Percentiles rank a stretch among this genome's conserved stretches.
Conservation (phyloP, 1,284 basidiomycete genomes). For the Cryptococcus floricola region DNA sequence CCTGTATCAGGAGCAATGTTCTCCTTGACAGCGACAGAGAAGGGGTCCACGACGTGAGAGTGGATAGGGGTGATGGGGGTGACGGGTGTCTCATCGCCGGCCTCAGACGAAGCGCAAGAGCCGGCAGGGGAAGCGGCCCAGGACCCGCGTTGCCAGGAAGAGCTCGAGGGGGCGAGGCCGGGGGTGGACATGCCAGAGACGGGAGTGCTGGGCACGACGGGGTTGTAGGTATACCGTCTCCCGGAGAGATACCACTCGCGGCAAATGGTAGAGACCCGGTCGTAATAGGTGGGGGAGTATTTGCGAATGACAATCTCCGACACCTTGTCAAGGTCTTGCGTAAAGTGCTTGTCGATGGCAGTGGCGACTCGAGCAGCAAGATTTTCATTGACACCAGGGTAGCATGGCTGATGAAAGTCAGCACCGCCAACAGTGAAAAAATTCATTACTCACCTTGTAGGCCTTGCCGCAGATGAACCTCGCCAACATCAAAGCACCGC, state of each 20-base stretch:
- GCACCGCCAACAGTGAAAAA: not conserved
- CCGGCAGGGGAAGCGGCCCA: conserved; percentile 33
- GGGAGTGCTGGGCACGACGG: conserved; percentile 36
- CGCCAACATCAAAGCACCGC: conserved; percentile 81
- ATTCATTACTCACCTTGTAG: conserved; percentile 58
- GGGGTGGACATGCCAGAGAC: conserved; percentile 35
- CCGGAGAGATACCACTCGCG: conserved; percentile 78
- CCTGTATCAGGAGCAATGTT: conserved; percentile 36
- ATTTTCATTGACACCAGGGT: conserved; percentile 18
- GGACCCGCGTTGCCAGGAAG: conserved; percentile 18
- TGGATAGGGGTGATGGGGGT: conserved; percentile 47
- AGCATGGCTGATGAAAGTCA: conserved; percentile 4
- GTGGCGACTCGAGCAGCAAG: conserved; percentile 57
- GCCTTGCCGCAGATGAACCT: conserved; percentile 77
- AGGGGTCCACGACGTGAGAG: conserved; percentile 27
- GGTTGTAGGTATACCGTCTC: conserved; percentile 48
- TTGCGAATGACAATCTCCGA: conserved; percentile 95
- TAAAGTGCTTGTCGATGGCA: conserved; percentile 76
- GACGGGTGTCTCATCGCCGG: conserved; percentile 45
- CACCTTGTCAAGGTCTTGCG: conserved; percentile 78
- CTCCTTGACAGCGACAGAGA: conserved; percentile 38
- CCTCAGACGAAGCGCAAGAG: conserved; percentile 46
- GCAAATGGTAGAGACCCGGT: conserved; percentile 84
- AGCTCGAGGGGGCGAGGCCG: conserved; percentile 38
- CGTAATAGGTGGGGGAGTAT: conserved; percentile 93